Percentiles rank a stretch among this genome's conserved stretches.
These are phyloP conservation scores for Saturnispora dispora DNA, from an alignment of 805 yeast species.

Conservation along the genomic window DNA sequence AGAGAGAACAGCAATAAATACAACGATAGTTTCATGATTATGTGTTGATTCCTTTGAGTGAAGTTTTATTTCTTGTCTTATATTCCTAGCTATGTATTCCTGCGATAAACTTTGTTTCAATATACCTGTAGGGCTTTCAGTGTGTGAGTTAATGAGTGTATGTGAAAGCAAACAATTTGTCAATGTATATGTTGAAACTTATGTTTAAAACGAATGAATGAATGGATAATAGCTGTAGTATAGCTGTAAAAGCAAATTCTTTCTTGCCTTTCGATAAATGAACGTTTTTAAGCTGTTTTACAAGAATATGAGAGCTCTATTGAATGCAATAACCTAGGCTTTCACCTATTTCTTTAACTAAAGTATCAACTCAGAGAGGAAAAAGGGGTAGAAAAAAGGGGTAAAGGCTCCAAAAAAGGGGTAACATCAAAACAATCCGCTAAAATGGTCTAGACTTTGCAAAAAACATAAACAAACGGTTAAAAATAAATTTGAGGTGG, in stretches of 20 bases:
- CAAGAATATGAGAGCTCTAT: not conserved
- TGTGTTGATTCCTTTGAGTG: not conserved
- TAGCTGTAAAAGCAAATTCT: not conserved
- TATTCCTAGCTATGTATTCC: not conserved
- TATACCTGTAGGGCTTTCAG: not conserved
- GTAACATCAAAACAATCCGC: not conserved
- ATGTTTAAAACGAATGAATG: not conserved
- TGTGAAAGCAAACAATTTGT: not conserved
- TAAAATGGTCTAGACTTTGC: not conserved
- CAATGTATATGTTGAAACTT: not conserved
- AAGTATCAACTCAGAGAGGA: not conserved
- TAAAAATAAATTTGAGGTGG: not conserved
- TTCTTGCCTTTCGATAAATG: not conserved
- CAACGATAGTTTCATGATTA: not conserved
- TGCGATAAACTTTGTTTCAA: not conserved
- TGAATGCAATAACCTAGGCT: not conserved
- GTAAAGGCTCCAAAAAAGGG: not conserved
- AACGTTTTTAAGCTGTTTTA: not conserved
- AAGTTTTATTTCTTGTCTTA: not conserved
- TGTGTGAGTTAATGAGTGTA: not conserved
- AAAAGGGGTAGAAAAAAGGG: slow-evolving; percentile 7
- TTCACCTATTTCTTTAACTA: not conserved
- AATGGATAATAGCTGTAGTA: not conserved
- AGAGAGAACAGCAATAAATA: not conserved
- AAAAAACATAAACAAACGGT: not conserved